A percentile compares a stretch with the other conserved stretches of the same genome.
phyloP scores from a whole-genome alignment of 1,139 yeast genomes.

The Hemisphaericaspora xylanilytica region DNA sequence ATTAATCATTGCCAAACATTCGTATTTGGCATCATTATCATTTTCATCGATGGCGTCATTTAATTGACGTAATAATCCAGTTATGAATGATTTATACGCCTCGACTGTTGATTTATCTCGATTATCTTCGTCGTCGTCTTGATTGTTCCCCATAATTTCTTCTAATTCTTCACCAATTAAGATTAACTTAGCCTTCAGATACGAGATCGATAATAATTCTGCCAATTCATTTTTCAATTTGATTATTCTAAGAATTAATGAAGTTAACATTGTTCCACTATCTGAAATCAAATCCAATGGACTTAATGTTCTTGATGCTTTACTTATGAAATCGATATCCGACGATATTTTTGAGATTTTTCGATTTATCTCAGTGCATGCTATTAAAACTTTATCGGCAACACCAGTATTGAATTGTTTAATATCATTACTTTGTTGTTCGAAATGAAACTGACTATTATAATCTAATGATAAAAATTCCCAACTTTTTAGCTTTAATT shows the following conservation, averaged over 20 bases:
- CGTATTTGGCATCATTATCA: constrained; percentile 52
- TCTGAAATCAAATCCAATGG: constrained; percentile 53
- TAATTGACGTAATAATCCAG: constrained; percentile 49
- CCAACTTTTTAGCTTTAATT: constrained; percentile 51
- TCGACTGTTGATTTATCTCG: constrained; percentile 33
- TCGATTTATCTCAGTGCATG: constrained; percentile 47
- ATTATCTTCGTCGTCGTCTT: constrained; percentile 6
- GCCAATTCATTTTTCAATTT: constrained; percentile 46
- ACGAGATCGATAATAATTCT: constrained; percentile 52
- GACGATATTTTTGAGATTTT: constrained; percentile 39
- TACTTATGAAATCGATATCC: constrained; percentile 48
- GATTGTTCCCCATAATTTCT: constrained; percentile 23
- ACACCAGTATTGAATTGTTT: constrained; percentile 46
- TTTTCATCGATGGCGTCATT: constrained; percentile 48
- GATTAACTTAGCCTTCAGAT: constrained; percentile 55
- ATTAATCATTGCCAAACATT: constrained; percentile 57
- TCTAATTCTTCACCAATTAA: constrained; percentile 56
- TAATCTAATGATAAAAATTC: constrained; percentile 55
- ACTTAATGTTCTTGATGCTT: constrained; percentile 37
- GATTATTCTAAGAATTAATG: constrained; percentile 48
- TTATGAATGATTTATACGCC: constrained; percentile 53
- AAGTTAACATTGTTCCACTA: constrained; percentile 56
- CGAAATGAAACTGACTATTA: constrained; percentile 43
- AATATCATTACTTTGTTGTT: constrained; percentile 25
- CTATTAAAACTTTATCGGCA: constrained; percentile 48